Evolutionary conservation across 2,329 filamentous ascomycete species (phyloP), one percentile per base, ranked within the genome.

Genomic region (Fusarium fracticaudum): DNA sequence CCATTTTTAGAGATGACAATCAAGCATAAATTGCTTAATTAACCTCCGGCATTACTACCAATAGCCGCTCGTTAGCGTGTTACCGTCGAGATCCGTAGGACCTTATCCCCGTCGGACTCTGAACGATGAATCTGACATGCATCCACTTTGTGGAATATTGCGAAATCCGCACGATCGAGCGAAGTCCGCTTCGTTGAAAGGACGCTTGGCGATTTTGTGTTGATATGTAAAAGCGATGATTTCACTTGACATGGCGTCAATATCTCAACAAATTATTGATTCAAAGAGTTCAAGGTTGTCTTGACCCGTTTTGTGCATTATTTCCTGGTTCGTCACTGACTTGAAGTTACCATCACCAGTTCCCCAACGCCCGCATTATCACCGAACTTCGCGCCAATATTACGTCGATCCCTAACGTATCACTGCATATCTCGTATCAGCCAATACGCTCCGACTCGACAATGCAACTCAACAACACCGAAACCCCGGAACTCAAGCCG

Each of bases 71-170:
- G 17, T 35, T 33, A 13, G 15, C 20, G 26, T n/a, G 3, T 8
- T 29, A 20, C 1, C 13, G n/a, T 53, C n/a, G 17, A 53, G 31
- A 20, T 50, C 62, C 57, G 44, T 37, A 37, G 62, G 62, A 64
- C 31, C 57, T 62, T 44, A 51, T 20, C 41, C 20, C 62, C 62
- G 62, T 51, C 62, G 57, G 62, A 64, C 62, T 62, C 40, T 26
- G 11, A n/a, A 18, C 5, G 22, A 50, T 18, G 29, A 38, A 37
- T 60, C 33, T 53, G 59, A 29, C 29, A 18, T 35, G 18, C 29
- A 31, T 44, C 20, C 18, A 60, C 33, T 41, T 18, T 35, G 43
- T 29, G 54, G 60, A 18, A 35, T 33, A 6, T 14, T 22, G 60
- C 60, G 53, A 63, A 31, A 44, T 33, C 33, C 51, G 60, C 53